phyloP scores from a whole-genome alignment of 2,329 filamentous ascomycete genomes.

The Aspergillus puulaauensis region DNA sequence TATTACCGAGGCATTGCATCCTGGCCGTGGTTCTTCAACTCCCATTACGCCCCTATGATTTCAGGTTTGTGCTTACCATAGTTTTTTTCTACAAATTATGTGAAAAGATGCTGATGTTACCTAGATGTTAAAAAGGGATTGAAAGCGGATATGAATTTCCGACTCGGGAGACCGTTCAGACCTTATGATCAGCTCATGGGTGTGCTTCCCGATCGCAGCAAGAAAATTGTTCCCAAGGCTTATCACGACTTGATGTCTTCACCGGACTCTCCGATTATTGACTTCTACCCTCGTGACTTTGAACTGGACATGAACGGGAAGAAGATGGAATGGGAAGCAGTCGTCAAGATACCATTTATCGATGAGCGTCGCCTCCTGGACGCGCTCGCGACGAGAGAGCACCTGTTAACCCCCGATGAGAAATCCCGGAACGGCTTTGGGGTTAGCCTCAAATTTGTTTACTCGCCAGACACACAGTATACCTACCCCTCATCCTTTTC shows the following conservation, averaged over 20 bases:
- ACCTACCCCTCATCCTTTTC: conserved; percentile 83
- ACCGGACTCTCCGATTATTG: conserved; percentile 85
- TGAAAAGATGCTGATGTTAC: conserved; percentile 21
- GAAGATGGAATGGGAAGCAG: conserved; percentile 99
- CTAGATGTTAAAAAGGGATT: conserved; percentile 84
- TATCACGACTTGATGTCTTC: conserved; percentile 95
- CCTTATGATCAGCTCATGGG: conserved; percentile 98
- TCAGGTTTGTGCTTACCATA: conserved; percentile 57
- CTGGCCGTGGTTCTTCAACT: conserved; percentile 97
- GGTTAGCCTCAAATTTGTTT: conserved; percentile 89
- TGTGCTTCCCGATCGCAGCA: conserved; percentile 93
- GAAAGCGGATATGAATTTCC: conserved; percentile 84
- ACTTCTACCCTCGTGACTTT: conserved; percentile 97
- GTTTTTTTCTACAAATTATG: neutral
- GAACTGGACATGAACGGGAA: conserved; percentile 99
- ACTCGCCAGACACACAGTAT: conserved; percentile 73
- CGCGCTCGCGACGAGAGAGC: conserved; percentile 84
- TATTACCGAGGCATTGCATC: conserved; percentile 97
- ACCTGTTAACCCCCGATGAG: conserved; percentile 74
- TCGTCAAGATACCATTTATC: conserved; percentile 98
- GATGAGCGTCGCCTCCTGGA: conserved; percentile 81
- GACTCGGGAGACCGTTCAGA: conserved; percentile 89
- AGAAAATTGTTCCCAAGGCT: conserved; percentile 84
- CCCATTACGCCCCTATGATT: conserved; percentile 97
- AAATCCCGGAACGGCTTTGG: conserved; percentile 85